Conservation (phyloP, 163 green algal genomes). For the Smithsoniella earleae region DNA sequence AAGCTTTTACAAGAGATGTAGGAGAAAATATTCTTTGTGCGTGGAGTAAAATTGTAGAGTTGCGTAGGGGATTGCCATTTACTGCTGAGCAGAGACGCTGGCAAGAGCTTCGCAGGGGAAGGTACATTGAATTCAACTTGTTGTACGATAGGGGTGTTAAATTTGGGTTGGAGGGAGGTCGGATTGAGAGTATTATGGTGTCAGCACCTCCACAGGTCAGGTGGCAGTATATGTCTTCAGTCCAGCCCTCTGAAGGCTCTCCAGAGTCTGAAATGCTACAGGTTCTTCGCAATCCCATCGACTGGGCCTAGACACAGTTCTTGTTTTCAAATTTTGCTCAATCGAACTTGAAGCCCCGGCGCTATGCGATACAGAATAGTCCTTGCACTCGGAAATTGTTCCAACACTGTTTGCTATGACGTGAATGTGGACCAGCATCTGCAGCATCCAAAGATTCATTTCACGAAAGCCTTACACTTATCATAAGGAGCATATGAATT, state of each 20-base stretch:
- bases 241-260: constrained; percentile 48
- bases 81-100: constrained; percentile 68
- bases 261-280: constrained; percentile 53
- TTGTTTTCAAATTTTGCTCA: too few relatives aligned
- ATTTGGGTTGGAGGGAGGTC: constrained; percentile 73
- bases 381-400: too few relatives aligned
- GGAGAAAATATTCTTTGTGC: constrained; percentile 60
- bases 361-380: too few relatives aligned
- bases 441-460: too few relatives aligned
- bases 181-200: constrained; percentile 94
- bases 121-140: constrained; percentile 95
- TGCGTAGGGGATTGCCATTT: constrained; percentile 42
- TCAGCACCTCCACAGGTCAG: constrained; percentile 59
- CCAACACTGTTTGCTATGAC: too few relatives aligned
- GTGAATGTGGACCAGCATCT: too few relatives aligned
- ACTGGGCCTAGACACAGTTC: too few relatives aligned
- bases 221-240: constrained; percentile 54
- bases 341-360: too few relatives aligned
- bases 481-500: too few relatives aligned
- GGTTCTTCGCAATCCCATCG: constrained; percentile 55
- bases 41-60: constrained; percentile 66
- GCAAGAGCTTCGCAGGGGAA: constrained; percentile 76
- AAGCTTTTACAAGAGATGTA: constrained; percentile 45
- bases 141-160: constrained; percentile 89
- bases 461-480: too few relatives aligned